Evolutionary conservation across 116 monocot species (phyloP), one percentile per base, ranked within the genome.

Genomic region (Thalassia testudinum): DNA sequence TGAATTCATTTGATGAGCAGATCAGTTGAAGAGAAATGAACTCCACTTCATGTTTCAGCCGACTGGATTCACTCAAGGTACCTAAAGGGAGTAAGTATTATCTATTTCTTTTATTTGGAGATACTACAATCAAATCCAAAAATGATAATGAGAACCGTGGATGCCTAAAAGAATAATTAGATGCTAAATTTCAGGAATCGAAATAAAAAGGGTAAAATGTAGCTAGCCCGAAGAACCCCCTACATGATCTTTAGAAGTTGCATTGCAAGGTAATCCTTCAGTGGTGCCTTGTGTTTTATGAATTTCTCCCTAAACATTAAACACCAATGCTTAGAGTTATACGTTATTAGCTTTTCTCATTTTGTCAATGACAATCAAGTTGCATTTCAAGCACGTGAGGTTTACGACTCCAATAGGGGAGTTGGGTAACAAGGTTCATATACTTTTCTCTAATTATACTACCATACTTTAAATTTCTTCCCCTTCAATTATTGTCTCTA

Each of bases 201-300:
- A n/a, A n/a, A n/a, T n/a, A n/a, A n/a, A n/a, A n/a, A n/a, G n/a
- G n/a, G n/a, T n/a, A n/a, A n/a, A n/a, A n/a, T n/a, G n/a, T n/a
- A n/a, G n/a, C n/a, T n/a, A n/a, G n/a, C n/a, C n/a, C 92, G 19
- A 93, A 93, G 52, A 80, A 93, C 59, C 83, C 87, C 23, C 80
- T 83, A 24, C 37, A 67, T 17, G 92, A 93, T 58, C 80, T 93
- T 15, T 87, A 93, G 54, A 87, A 93, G 66, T n/a, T n/a, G n/a
- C n/a, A n/a, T n/a, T n/a, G n/a, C n/a, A n/a, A n/a, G n/a, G n/a
- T n/a, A n/a, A n/a, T n/a, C n/a, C n/a, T n/a, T n/a, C n/a, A n/a
- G n/a, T n/a, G n/a, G n/a, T n/a, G n/a, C n/a, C n/a, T n/a, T n/a
- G n/a, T n/a, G n/a, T n/a, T n/a, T n/a, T n/a, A n/a, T n/a, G n/a